Conservation (phyloP, 768 basidiomycete genomes). For the Boletales sp. region DNA sequence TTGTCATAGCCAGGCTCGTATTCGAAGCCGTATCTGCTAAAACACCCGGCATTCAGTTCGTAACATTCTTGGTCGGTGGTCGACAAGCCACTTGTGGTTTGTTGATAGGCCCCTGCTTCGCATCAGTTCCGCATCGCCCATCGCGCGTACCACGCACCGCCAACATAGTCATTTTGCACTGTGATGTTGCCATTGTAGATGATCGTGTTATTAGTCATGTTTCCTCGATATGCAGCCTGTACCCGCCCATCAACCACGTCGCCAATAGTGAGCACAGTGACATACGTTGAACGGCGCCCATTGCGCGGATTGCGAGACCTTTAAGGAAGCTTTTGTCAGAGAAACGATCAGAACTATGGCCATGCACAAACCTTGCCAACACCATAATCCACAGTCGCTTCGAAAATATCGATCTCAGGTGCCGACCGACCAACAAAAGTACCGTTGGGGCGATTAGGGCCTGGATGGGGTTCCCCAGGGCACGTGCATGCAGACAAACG, state of each 20-base stretch:
- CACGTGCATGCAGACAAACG: conserved; percentile 59
- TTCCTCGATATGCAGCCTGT: conserved; percentile 45
- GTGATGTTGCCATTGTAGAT: conserved; percentile 38
- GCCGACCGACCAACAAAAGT: conserved; percentile 50
- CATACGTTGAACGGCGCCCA: conserved; percentile 37
- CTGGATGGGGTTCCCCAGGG: conserved; percentile 53
- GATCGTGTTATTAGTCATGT: conserved; percentile 30
- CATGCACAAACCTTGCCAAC: conserved; percentile 32
- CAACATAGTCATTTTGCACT: conserved; percentile 41
- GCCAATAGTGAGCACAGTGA: background rate
- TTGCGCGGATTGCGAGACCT: conserved; percentile 56
- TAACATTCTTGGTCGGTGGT: conserved; percentile 45
- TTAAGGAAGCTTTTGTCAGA: conserved; percentile 10
- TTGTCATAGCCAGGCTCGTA: conserved; percentile 48
- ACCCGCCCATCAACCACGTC: background rate
- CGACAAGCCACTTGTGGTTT: conserved; percentile 36
- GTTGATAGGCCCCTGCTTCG: conserved; percentile 33
- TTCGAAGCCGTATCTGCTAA: conserved; percentile 52
- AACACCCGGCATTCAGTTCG: conserved; percentile 37
- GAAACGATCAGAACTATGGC: background rate
- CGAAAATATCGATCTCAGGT: conserved; percentile 61
- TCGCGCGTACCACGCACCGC: conserved; percentile 29
- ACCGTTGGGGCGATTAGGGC: conserved; percentile 47
- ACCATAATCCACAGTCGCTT: conserved; percentile 38
- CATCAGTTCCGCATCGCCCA: conserved; percentile 3